Percentiles rank a stretch among this genome's conserved stretches.
Evolutionary conservation across 768 basidiomycete genomes (phyloP).

Genomic region (Hericium rajendrae): DNA sequence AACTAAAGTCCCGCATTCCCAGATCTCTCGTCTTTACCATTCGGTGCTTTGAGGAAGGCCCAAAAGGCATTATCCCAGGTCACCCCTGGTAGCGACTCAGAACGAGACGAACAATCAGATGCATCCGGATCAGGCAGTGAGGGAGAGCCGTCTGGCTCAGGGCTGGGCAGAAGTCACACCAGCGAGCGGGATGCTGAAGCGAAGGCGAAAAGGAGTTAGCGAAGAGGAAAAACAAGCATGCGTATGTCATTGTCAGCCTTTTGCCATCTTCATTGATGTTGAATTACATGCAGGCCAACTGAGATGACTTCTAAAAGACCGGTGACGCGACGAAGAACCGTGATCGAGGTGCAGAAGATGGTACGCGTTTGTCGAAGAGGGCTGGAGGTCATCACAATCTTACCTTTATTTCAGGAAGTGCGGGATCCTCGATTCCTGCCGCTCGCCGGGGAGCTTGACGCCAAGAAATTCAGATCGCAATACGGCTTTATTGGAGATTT

Average conservation of each 20-base stretch:
- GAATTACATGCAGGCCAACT: slow-evolving; percentile 43
- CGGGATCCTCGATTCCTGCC: slow-evolving; percentile 85
- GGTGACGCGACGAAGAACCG: slow-evolving; percentile 60
- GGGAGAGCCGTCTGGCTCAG: neutral
- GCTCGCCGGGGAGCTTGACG: slow-evolving; percentile 57
- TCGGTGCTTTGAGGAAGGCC: slow-evolving; percentile 11
- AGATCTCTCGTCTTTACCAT: slow-evolving; percentile 8
- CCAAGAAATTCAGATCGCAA: slow-evolving; percentile 52
- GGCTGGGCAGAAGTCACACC: neutral
- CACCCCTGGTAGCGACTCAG: slow-evolving; percentile 1
- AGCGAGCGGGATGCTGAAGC: neutral
- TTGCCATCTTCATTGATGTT: neutral
- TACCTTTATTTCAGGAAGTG: slow-evolving; percentile 38
- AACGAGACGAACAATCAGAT: slow-evolving; percentile 4
- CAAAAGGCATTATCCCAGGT: slow-evolving; percentile 4
- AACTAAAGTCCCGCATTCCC: neutral
- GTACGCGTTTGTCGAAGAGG: slow-evolving; percentile 31
- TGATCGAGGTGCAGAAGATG: slow-evolving; percentile 55
- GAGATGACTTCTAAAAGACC: slow-evolving; percentile 82
- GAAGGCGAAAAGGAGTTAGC: slow-evolving; percentile 32
- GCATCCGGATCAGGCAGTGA: slow-evolving; percentile 3
- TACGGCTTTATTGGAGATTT: slow-evolving; percentile 69
- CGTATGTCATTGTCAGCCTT: slow-evolving; percentile 42
- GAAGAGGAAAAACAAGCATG: slow-evolving; percentile 74
- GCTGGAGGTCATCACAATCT: neutral